Conservation (phyloP, 768 basidiomycete genomes). For the Termitomyces sp. region DNA sequence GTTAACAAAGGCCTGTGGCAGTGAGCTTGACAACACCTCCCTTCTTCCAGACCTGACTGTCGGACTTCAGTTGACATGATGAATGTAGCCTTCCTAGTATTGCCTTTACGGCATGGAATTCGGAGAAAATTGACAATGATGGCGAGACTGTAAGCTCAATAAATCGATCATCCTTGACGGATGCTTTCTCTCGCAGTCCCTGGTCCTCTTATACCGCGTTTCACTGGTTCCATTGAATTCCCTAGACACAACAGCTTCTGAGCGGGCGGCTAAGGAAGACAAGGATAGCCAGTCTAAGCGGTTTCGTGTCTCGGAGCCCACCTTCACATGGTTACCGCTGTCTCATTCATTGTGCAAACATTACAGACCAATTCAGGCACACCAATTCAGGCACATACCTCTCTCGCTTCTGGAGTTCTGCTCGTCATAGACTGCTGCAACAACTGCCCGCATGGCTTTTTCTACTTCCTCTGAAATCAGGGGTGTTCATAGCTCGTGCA, state of each 20-base stretch:
- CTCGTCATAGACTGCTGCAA: not conserved
- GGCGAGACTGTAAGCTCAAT: conserved; percentile 4
- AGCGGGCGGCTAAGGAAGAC: not conserved
- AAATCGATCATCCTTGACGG: conserved; percentile 1
- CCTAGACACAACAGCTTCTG: conserved; percentile 1
- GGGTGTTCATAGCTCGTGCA: not conserved
- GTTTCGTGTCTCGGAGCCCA: conserved; percentile 6
- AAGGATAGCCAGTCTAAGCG: not conserved
- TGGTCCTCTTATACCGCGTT: not conserved
- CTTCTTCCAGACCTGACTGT: not conserved
- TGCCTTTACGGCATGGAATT: not conserved
- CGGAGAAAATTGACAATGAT: not conserved
- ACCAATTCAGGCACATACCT: not conserved
- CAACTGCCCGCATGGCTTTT: not conserved
- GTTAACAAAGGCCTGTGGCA: not conserved
- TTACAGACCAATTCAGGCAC: conserved; percentile 1
- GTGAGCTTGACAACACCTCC: not conserved
- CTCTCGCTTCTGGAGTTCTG: not conserved
- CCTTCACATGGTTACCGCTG: conserved; percentile 7
- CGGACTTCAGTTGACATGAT: conserved; percentile 7
- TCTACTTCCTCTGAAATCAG: not conserved
- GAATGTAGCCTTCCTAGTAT: conserved; percentile 6
- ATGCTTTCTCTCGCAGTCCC: not conserved
- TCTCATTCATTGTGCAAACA: conserved; percentile 1
- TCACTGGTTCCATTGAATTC: not conserved